Evolutionary conservation across 2,329 filamentous ascomycete genomes (phyloP).

Genomic region (Trichophyton mentagrophytes): DNA sequence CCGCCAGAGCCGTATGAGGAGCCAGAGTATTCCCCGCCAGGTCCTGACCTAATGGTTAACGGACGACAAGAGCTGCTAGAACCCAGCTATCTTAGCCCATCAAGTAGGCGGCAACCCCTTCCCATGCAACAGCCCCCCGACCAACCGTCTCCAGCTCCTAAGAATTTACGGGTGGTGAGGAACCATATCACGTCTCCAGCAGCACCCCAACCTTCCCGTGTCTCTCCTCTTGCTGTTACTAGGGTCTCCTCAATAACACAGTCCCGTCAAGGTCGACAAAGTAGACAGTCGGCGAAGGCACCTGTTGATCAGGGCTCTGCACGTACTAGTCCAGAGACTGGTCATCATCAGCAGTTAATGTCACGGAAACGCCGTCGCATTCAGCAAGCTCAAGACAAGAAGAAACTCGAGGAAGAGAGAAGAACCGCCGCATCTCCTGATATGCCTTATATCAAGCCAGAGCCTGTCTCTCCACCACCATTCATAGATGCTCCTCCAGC

Average conservation of each 20-base stretch:
- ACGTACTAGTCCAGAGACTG: conserved; percentile 33
- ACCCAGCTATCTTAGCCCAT: conserved; percentile 13
- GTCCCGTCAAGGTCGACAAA: conserved; percentile 39
- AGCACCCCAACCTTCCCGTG: conserved; percentile 63
- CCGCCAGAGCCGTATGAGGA: conserved; percentile 30
- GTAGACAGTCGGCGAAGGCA: conserved; percentile 20
- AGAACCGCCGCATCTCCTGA: conserved; percentile 25
- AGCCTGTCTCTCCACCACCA: conserved; percentile 49
- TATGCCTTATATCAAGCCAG: conserved; percentile 48
- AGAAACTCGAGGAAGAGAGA: conserved; percentile 13
- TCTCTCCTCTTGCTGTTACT: conserved; percentile 43
- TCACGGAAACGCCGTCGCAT: conserved; percentile 42
- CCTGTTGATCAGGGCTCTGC: conserved; percentile 22
- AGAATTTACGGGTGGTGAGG: conserved; percentile 52
- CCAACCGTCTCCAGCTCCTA: conserved; percentile 21
- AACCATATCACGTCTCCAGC: conserved; percentile 61
- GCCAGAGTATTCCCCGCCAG: conserved; percentile 37
- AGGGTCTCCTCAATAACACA: conserved; percentile 43
- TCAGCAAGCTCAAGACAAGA: conserved; percentile 25
- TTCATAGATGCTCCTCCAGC: conserved; percentile 32
- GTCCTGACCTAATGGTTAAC: conserved; percentile 26
- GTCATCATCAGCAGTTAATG: conserved; percentile 30
- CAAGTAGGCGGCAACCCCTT: conserved; percentile 30
- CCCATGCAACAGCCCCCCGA: conserved; percentile 28
- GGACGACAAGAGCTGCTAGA: conserved; percentile 18